These are phyloP conservation scores for Ramaria rubella DNA, from an alignment of 768 basidiomycete species.

Conservation along the genomic window DNA sequence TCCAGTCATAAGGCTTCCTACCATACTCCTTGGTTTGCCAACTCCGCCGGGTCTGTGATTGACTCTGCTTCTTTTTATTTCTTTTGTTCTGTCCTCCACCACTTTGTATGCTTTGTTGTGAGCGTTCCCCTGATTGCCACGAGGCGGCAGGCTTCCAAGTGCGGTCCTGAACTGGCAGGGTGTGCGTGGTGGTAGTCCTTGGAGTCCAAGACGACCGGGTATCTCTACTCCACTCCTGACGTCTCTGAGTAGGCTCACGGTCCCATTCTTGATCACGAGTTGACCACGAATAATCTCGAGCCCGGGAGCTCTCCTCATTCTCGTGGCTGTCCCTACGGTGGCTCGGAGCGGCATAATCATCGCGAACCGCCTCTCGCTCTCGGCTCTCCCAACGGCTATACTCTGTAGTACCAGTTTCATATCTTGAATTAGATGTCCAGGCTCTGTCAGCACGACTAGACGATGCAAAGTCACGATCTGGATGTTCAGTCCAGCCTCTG, in stretches of 20 bases:
- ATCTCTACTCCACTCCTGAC: constrained; percentile 1
- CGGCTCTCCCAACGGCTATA: constrained; percentile 3
- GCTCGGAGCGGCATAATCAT: neutral
- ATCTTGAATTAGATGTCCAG: neutral
- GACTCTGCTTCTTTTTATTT: constrained; percentile 30
- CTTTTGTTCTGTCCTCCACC: constrained; percentile 30
- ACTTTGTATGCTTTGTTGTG: constrained; percentile 34
- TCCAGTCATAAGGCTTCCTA: constrained; percentile 28
- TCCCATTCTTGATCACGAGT: constrained; percentile 1
- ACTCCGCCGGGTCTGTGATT: constrained; percentile 33
- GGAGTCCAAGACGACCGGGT: neutral
- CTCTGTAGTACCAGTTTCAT: neutral
- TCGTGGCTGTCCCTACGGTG: neutral
- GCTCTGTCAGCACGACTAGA: constrained; percentile 21
- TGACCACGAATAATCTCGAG: constrained; percentile 2
- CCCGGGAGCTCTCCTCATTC: neutral
- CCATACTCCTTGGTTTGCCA: constrained; percentile 55
- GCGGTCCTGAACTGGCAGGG: constrained; percentile 41
- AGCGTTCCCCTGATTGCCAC: constrained; percentile 43
- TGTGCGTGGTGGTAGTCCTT: neutral
- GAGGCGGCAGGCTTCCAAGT: constrained; percentile 68
- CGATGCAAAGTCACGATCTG: constrained; percentile 35
- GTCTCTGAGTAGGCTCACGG: neutral
- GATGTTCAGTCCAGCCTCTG: constrained; percentile 33
- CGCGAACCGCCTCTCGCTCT: neutral